These are phyloP conservation scores for Floccularia luteovirens DNA, from an alignment of 768 basidiomycete species.

Conservation along the genomic window DNA sequence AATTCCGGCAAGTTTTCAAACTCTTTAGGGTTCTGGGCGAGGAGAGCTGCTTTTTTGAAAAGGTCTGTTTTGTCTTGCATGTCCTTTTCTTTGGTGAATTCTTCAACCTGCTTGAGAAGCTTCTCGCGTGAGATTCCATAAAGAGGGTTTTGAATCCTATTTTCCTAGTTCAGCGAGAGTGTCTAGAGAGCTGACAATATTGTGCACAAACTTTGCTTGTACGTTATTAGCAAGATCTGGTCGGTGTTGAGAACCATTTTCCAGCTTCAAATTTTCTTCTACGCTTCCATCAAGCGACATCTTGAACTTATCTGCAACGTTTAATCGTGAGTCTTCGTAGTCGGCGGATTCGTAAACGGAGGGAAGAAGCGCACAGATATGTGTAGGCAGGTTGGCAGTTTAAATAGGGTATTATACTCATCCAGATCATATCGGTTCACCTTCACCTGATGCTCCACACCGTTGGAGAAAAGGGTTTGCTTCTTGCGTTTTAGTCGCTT, in stretches of 20 bases:
- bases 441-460: too few relatives aligned
- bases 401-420: too few relatives aligned
- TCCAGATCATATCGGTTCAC: too few relatives aligned
- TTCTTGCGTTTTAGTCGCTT: too few relatives aligned
- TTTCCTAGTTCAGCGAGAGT: too few relatives aligned
- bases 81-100: constrained; percentile 46
- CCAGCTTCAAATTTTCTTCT: constrained; percentile 9
- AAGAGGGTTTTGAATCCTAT: constrained; percentile 38
- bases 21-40: constrained; percentile 58
- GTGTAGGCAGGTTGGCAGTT: too few relatives aligned
- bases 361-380: too few relatives aligned
- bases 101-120: constrained; percentile 52
- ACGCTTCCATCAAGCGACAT: neutral
- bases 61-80: constrained; percentile 34
- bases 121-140: constrained; percentile 50
- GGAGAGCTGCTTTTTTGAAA: constrained; percentile 63
- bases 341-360: too few relatives aligned
- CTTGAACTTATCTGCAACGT: constrained; percentile 11
- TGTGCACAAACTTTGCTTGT: constrained; percentile 30
- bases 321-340: too few relatives aligned
- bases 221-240: constrained; percentile 29
- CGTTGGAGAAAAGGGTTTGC: too few relatives aligned
- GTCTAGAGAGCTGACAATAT: too few relatives aligned
- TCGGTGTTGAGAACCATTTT: constrained; percentile 15
- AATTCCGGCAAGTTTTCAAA: constrained; percentile 34